These are phyloP conservation scores for Exophiala calicioides DNA, from an alignment of 2,329 filamentous ascomycete genomes.

Conservation along the genomic window DNA sequence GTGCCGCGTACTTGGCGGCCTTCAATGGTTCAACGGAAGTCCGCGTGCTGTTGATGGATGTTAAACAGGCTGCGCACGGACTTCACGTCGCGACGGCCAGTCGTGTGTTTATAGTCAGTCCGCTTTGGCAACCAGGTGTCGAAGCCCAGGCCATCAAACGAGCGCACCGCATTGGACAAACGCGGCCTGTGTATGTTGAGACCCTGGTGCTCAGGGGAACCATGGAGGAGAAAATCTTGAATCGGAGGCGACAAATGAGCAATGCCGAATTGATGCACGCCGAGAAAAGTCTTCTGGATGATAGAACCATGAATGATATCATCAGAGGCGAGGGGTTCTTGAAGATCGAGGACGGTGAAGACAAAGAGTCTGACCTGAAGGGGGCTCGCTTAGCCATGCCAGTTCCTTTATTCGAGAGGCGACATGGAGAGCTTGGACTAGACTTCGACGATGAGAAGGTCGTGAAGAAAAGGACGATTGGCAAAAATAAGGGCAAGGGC, in stretches of 20 bases:
- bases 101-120: conserved; percentile 84
- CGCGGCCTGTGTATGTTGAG: conserved; percentile 75
- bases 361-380: conserved; percentile 7
- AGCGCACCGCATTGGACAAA: conserved; percentile 83
- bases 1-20: conserved; percentile 73
- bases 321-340: conserved; percentile 59
- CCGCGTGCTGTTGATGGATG: conserved; percentile 83
- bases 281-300: conserved; percentile 60
- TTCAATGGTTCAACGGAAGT: conserved; percentile 72
- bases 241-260: conserved; percentile 73
- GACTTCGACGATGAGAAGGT: conserved; percentile 9
- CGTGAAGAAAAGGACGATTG: conserved; percentile 12
- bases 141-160: conserved; percentile 91
- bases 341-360: conserved; percentile 39
- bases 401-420: conserved; percentile 20
- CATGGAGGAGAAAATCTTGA: conserved; percentile 81
- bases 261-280: conserved; percentile 53
- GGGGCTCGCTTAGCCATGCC: conserved; percentile 15
- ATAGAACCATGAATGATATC: conserved; percentile 59
- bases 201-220: conserved; percentile 78
- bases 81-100: conserved; percentile 82
- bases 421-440: conserved; percentile 15
- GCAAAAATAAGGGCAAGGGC: neutral
- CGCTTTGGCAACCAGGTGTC: conserved; percentile 78
- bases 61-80: conserved; percentile 85